phyloP scores from a whole-genome alignment of 768 basidiomycete genomes.

The Leccinum obscurum region DNA sequence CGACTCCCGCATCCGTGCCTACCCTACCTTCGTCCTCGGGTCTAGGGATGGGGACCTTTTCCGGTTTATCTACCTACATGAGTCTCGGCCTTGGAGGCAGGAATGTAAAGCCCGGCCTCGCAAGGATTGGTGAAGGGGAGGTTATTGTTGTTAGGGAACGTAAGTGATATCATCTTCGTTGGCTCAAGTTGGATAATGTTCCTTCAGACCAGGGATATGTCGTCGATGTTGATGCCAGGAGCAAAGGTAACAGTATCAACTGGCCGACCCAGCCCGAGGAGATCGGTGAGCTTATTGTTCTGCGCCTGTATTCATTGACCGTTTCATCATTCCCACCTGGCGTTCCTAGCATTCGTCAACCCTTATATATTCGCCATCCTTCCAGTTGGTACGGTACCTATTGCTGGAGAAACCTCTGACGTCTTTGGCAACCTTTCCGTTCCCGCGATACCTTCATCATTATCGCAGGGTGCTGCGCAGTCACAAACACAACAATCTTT shows the following conservation, averaged over 20 bases:
- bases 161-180: conserved; percentile 38
- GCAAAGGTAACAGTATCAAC: conserved; percentile 50
- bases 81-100: conserved; percentile 76
- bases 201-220: conserved; percentile 65
- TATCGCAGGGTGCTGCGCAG: conserved; percentile 25
- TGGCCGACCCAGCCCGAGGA: conserved; percentile 88
- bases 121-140: conserved; percentile 58
- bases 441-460: conserved; percentile 11
- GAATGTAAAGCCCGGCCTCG: conserved; percentile 57
- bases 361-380: conserved; percentile 79
- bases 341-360: conserved; percentile 58
- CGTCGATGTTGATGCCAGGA: conserved; percentile 60
- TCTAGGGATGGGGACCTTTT: conserved; percentile 68
- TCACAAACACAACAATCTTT: conserved; percentile 33
- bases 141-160: conserved; percentile 77
- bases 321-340: conserved; percentile 56
- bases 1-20: conserved; percentile 42
- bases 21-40: conserved; percentile 28
- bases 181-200: conserved; percentile 1
- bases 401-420: conserved; percentile 24
- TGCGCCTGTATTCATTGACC: conserved; percentile 51
- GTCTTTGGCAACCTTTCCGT: conserved; percentile 18
- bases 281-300: conserved; percentile 44
- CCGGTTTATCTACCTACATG: conserved; percentile 80
- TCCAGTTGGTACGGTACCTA: conserved; percentile 61